Conservation (phyloP, 495 filamentous ascomycete genomes). For the Lophiostoma macrostomum region DNA sequence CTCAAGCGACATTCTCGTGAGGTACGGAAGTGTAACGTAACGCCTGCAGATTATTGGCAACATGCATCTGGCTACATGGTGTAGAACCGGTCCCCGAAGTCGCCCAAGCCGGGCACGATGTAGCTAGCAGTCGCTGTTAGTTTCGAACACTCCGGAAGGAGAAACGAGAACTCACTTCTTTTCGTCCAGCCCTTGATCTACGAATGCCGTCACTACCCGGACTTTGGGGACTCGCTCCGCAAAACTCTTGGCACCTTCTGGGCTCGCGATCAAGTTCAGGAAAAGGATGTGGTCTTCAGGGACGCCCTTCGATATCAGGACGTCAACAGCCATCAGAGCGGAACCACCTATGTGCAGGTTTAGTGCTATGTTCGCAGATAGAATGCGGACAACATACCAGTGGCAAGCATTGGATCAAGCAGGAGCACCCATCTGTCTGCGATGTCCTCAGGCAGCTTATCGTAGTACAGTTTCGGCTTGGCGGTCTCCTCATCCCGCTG, state of each 20-base stretch:
- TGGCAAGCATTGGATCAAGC: constrained; percentile 98
- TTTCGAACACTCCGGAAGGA: not conserved
- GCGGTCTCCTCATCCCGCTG: constrained; percentile 94
- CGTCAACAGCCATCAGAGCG: constrained; percentile 92
- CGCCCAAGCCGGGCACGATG: constrained; percentile 90
- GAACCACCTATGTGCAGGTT: constrained; percentile 67
- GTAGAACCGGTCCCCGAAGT: constrained; percentile 97
- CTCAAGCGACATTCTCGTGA: no score
- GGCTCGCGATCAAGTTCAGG: constrained; percentile 92
- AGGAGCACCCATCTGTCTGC: constrained; percentile 87
- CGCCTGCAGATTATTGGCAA: constrained; percentile 40
- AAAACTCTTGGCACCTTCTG: constrained; percentile 85
- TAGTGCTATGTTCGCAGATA: constrained; percentile 24
- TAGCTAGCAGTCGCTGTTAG: constrained; percentile 58
- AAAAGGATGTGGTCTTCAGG: constrained; percentile 94
- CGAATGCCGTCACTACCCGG: constrained; percentile 91
- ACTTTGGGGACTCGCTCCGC: constrained; percentile 88
- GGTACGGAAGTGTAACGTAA: no score
- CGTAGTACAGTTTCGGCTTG: constrained; percentile 89
- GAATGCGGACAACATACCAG: constrained; percentile 57
- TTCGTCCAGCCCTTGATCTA: constrained; percentile 90
- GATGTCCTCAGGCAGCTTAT: constrained; percentile 94
- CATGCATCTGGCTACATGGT: constrained; percentile 59
- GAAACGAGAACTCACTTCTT: constrained; percentile 75
- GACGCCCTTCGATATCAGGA: constrained; percentile 82